Base-by-base conservation (phyloP, 164 flowering plant species). In the Vitis amurensis region DNA sequence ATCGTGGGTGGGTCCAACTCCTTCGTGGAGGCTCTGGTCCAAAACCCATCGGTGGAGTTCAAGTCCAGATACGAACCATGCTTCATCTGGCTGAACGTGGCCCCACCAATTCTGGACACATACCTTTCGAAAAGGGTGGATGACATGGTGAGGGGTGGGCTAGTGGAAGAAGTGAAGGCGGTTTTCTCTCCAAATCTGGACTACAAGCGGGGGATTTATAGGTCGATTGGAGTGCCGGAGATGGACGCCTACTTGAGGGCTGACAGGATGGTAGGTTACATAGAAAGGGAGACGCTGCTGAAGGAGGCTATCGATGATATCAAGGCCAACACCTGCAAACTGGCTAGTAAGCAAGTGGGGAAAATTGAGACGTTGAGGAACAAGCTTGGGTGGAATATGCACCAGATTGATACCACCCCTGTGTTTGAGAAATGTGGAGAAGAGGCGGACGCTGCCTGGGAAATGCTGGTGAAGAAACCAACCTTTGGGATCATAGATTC, bases 1-100 rank as follows among this genome's bases (percentile, higher is more conserved):
- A 55, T 84, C 12, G 87, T 71, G 1, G 87, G 85, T 1, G 85
- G 87, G 0, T 81, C 87, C 14, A 84, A 84, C 67, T 51, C 76
- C 2, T 81, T 61, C 70, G 69, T 84, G 12, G 66, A 79, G 61
- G 74, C 81, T 0, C 73, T 84, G 1, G 81, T 83, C 16, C 75
- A 74, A 5, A 61, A 64, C 16, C 69, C 73, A 1, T 3, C 0
- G 1, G 29, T 50, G 51, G 15, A 51, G 19, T 76, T 80, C 66
- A 62, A n/a, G 29, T 9, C 53, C 0, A 64, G n/a, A 2, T 77
- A 50, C 50, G 75, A 77, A 2, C 58, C 67, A 10, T 73, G 77
- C 59, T 84, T 84, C 66, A 11, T 83, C 0, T 81, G 84, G 81
- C 17, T 81, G 55, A 74, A 77, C 17, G 84, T 78, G 19, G 13